These are phyloP conservation scores for Ceratobasidium sp. DNA, from an alignment of 1,284 basidiomycete species.

Conservation along the genomic window DNA sequence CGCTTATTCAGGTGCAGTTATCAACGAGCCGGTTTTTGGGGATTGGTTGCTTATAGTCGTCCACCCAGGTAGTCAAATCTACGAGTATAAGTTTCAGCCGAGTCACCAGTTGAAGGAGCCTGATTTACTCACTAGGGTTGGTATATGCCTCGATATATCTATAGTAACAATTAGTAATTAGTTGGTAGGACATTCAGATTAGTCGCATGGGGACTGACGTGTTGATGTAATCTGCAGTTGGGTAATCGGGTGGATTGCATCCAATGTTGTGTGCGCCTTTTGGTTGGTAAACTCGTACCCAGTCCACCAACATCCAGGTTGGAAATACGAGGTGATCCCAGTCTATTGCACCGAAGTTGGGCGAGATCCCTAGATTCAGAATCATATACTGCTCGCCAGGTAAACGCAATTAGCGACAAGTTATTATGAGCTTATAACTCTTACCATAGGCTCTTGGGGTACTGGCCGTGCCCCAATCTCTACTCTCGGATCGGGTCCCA, in stretches of 20 bases:
- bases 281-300: conserved; percentile 85
- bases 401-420: too few species aligned
- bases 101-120: too few species aligned
- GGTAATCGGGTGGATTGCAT: conserved; percentile 84
- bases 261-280: conserved; percentile 75
- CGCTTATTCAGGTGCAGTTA: neutral
- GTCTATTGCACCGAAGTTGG: conserved; percentile 79
- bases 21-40: conserved; percentile 28
- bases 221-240: conserved; percentile 79
- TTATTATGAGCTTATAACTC: neutral
- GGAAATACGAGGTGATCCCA: conserved; percentile 62
- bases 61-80: conserved; percentile 28
- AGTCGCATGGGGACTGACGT: conserved; percentile 60
- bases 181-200: conserved; percentile 47
- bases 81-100: neutral
- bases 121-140: neutral
- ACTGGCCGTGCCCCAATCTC: conserved; percentile 80
- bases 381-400: conserved; percentile 83
- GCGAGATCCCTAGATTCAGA: conserved; percentile 83
- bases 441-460: conserved; percentile 85
- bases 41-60: conserved; percentile 27
- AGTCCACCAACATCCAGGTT: conserved; percentile 75
- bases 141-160: conserved; percentile 11
- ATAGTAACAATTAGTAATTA: neutral
- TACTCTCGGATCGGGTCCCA: conserved; percentile 71